A percentile compares a stretch with the other conserved stretches of the same genome.
phyloP scores from a whole-genome alignment of 257 asterid species.

The Solanum habrochaites region DNA sequence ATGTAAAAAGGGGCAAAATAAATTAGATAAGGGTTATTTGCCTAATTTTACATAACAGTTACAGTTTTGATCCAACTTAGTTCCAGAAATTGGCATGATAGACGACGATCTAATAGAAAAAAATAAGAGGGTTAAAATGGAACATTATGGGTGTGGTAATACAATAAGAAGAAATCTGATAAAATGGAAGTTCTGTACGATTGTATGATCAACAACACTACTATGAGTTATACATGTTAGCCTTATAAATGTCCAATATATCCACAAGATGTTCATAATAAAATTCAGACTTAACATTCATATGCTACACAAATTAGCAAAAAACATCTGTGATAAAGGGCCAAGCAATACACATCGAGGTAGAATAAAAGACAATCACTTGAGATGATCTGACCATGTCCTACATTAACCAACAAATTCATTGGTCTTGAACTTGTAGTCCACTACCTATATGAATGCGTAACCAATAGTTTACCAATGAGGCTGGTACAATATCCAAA shows the following conservation, averaged over 20 bases:
- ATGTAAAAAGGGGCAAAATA: not conserved
- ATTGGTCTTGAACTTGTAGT: not conserved
- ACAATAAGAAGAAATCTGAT: not conserved
- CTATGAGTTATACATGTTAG: not conserved
- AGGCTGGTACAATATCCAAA: not conserved
- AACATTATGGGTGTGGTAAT: not conserved
- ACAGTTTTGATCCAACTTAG: not conserved
- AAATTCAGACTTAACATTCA: not conserved
- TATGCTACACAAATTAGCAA: not conserved
- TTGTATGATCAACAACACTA: not conserved
- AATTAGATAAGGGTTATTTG: not conserved
- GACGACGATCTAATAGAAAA: not conserved
- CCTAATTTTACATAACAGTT: not conserved
- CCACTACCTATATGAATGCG: not conserved
- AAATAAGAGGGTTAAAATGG: not conserved
- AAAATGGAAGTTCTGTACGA: not conserved
- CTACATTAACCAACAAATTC: not conserved
- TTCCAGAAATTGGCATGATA: not conserved
- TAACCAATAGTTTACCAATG: not conserved
- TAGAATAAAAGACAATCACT: not conserved
- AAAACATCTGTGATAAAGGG: not conserved
- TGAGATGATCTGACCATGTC: not conserved
- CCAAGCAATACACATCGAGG: not conserved
- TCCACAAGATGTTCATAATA: not conserved
- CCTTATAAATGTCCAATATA: not conserved